Evolutionary conservation across 164 flowering plant genomes (phyloP), one percentile per base, ranked within the genome.

Genomic region (Aristolochia contorta): DNA sequence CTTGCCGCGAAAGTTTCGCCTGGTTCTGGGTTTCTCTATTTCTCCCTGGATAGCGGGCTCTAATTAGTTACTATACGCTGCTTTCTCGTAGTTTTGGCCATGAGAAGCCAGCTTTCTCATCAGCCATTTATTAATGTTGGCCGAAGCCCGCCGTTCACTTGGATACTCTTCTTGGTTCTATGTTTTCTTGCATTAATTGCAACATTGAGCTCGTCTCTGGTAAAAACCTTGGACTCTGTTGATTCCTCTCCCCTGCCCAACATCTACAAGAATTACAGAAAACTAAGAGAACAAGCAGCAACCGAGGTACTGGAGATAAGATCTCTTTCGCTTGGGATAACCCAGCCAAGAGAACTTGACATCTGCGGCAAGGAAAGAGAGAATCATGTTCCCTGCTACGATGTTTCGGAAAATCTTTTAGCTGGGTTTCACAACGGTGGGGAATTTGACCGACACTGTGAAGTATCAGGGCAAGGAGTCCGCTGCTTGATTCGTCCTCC

Each of bases 391-490:
- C 98, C 97, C 33, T 93, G 98, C 68, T 86, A 87, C 70, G 84
- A 89, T 78, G 87, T 86, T 6, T 67, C 91, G 13, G 87, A 78
- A 13, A 86, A 77, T 68, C 63, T 74, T 64, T 72, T 78, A 60
- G 84, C 79, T 15, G 97, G 98, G 61, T 84, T 77, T 64, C 79
- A 78, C 60, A 79, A 83, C 70, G 97, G 97, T 20, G 87, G 84
- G 68, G 94, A 93, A 76, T 82, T 78, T 68, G 98, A 87, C 70
- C 86, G 98, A 24, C 96, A 89, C 66, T 93, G 98, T 79, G 94
- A 87, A 57, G 27, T 81, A 16, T 78, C 82, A 27, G 56, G 65
- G 54, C 72, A 59, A 49, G 69, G 71, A 16, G 57, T 57, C 14
- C 70, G 69, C 20, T 93, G 97, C 72, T 67, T 93, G 71, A 78